Conservation (phyloP, 2,329 filamentous ascomycete genomes). For the Onygenales sp. region DNA sequence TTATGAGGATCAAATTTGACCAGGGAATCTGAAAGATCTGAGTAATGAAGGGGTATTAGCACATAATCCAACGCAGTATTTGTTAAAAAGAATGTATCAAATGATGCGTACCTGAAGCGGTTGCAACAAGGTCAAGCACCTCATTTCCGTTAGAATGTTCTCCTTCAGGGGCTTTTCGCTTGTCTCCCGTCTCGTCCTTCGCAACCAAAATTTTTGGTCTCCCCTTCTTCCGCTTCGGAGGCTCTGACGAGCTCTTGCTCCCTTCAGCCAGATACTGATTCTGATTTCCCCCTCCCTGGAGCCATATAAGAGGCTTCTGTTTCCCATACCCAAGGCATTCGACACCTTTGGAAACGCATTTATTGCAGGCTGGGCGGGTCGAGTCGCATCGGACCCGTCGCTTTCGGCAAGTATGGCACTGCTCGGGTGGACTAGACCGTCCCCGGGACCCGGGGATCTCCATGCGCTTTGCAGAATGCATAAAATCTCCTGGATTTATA, state of each 20-base stretch:
- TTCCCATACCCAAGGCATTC: conserved; percentile 19
- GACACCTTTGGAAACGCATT: conserved; percentile 10
- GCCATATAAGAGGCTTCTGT: conserved; percentile 38
- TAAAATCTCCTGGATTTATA: neutral
- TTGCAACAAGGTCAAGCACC: neutral
- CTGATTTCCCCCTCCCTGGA: conserved; percentile 26
- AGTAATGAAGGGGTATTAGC: neutral
- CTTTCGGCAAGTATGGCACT: conserved; percentile 14
- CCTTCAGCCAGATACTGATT: conserved; percentile 5
- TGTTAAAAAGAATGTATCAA: neutral
- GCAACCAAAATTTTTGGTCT: conserved; percentile 9
- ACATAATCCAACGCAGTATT: neutral
- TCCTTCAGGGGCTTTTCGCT: neutral
- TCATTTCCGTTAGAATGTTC: neutral
- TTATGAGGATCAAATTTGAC: neutral
- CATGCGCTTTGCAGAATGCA: neutral
- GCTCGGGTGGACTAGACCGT: conserved; percentile 12
- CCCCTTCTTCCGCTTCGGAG: conserved; percentile 8
- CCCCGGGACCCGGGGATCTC: conserved; percentile 38
- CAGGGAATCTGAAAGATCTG: neutral
- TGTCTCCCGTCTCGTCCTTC: neutral
- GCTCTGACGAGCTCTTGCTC: neutral
- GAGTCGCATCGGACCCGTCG: conserved; percentile 12
- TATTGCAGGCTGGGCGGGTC: conserved; percentile 9
- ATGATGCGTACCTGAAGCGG: neutral